These are phyloP conservation scores for Amniculicola lignicola DNA, from an alignment of 495 filamentous ascomycete genomes.

Conservation along the genomic window DNA sequence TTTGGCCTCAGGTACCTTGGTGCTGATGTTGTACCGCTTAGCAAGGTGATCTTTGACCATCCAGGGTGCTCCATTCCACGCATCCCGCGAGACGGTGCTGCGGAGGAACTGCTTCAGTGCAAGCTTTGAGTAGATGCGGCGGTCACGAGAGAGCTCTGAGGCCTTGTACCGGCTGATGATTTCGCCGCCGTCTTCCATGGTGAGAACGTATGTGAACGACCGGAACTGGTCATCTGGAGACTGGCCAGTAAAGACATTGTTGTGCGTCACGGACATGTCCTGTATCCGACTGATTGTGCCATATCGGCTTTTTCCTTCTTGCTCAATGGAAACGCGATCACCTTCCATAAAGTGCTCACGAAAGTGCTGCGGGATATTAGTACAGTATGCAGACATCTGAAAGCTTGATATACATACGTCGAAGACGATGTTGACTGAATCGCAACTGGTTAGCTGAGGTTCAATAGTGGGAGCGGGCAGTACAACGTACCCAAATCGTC, in stretches of 20 bases:
- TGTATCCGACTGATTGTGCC: slow-evolving; percentile 70
- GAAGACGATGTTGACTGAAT: slow-evolving; percentile 63
- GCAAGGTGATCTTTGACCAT: slow-evolving; percentile 85
- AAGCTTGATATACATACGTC: slow-evolving; percentile 49
- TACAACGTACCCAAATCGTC: slow-evolving; percentile 73
- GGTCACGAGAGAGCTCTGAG: slow-evolving; percentile 65
- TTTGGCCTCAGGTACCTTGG: slow-evolving; percentile 60
- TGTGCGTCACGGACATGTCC: slow-evolving; percentile 24
- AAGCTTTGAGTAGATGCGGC: slow-evolving; percentile 92
- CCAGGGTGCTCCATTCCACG: slow-evolving; percentile 95
- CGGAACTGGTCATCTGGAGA: slow-evolving; percentile 11
- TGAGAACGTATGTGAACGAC: slow-evolving; percentile 26
- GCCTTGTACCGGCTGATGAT: slow-evolving; percentile 19
- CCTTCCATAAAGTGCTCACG: slow-evolving; percentile 92
- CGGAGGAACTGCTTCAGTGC: slow-evolving; percentile 93
- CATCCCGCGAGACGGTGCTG: slow-evolving; percentile 83
- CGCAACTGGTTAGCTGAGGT: slow-evolving; percentile 25
- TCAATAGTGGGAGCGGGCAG: background rate
- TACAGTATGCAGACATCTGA: background rate
- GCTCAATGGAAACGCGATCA: slow-evolving; percentile 72
- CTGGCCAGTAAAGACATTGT: slow-evolving; percentile 11
- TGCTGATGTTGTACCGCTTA: slow-evolving; percentile 76
- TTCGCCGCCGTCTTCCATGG: slow-evolving; percentile 17
- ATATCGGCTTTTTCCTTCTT: slow-evolving; percentile 66
- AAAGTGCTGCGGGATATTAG: slow-evolving; percentile 65